Evolutionary conservation across 2,329 filamentous ascomycete genomes (phyloP), one percentile per base, ranked within the genome.

Genomic region (Xylariaceae sp.): DNA sequence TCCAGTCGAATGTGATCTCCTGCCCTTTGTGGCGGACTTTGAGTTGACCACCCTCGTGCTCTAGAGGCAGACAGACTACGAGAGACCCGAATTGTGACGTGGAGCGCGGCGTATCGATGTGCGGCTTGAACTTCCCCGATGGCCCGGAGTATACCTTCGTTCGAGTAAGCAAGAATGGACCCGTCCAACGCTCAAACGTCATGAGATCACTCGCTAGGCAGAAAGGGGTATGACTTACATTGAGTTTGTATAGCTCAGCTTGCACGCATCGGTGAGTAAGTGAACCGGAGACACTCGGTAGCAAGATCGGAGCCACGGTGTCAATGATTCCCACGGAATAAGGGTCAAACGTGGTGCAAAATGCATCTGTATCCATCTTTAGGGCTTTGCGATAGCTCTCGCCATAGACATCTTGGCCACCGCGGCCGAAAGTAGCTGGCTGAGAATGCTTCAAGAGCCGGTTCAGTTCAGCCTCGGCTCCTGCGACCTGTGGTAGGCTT

Each of bases 201-300:
- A 16, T 14, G 12, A 32, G 16, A 16, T 12, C 7, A 16, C 12
- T 4, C 4, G 16, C 12, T 32, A 14, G 12, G 12, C 4, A 16
- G 37, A 22, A 11, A n/a, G 3, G 22, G 20, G 12, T 32, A 12
- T 2, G 10, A 51, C 58, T 36, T 42, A 77, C 72, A 52, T 82
- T 81, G 16, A 82, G 59, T 49, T 80, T 80, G 56, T 79, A 80
- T 2, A 82, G 60, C 59, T 82, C 76, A 0, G 76, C 76, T 4
- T 59, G 61, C 1, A 81, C 59, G 6, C 67, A 67, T 0, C 62
- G 54, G 4, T 56, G 47, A 2, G 53, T 63, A 1, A 66, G 65
- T 1, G 38, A 14, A 3, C 50, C 19, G 8, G 6, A 4, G 3
- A 53, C 17, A 35, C 37, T 58, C 0, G 62, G 66, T 8, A 77